These are phyloP conservation scores for Lithospermum erythrorhizon DNA, from an alignment of 257 asterid species.

Conservation along the genomic window DNA sequence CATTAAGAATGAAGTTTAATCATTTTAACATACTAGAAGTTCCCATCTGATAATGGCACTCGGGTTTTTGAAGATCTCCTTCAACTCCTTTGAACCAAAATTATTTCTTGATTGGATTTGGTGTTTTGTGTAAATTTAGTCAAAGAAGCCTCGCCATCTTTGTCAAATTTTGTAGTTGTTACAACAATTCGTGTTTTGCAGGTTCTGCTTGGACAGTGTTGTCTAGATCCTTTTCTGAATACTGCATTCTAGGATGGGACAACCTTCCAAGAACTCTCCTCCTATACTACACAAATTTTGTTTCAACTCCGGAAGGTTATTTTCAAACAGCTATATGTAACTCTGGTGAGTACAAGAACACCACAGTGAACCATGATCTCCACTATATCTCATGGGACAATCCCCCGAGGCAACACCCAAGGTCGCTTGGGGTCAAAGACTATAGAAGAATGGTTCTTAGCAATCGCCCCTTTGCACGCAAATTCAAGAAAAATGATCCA, in stretches of 20 bases:
- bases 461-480: conserved; percentile 73
- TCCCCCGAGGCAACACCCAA: conserved; percentile 84
- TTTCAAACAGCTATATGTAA: conserved; percentile 76
- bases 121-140: no score
- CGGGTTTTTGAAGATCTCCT: no score
- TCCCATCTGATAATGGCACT: no score
- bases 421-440: conserved; percentile 61
- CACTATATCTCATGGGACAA: conserved; percentile 79
- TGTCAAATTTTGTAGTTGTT: no score
- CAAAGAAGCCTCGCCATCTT: no score
- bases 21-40: no score
- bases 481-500: conserved; percentile 60
- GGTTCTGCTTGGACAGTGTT: conserved; percentile 88
- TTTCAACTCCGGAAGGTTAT: conserved; percentile 79
- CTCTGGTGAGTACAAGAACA: conserved; percentile 55
- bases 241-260: conserved; percentile 68
- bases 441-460: conserved; percentile 52
- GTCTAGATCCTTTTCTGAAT: conserved; percentile 73
- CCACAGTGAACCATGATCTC: conserved; percentile 64
- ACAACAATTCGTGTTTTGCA: conserved; percentile 8
- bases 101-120: no score
- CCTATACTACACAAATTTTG: conserved; percentile 78
- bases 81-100: no score
- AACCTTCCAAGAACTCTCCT: conserved; percentile 78
- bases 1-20: no score